Base-by-base conservation (phyloP, 768 basidiomycete species). In the Mycena pura region DNA sequence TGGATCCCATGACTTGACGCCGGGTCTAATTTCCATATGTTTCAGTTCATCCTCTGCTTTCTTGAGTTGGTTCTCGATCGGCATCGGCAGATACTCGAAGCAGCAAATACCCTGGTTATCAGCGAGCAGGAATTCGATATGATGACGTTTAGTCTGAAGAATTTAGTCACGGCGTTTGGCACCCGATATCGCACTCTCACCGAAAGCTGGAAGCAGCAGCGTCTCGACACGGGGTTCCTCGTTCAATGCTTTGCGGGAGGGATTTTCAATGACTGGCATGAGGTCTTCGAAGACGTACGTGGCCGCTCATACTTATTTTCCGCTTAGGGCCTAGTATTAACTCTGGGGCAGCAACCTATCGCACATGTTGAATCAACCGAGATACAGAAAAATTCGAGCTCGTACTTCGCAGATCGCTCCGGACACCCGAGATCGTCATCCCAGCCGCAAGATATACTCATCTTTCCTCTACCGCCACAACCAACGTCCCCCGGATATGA, bases 181-280 rank as follows among this genome's bases (percentile, higher is more conserved):
- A 56, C 55, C 6, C 64, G 70, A 17, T 61, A 69, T 17, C 54
- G 60, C 44, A 66, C 49, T 2, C 49, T 71, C 6, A 44, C 40
- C 25, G 49, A 69, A 58, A 52, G 58, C 15, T 71, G 70, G 70
- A 65, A 66, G 24, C 70, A 71, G 52, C 70, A 71, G 36, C 64
- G 70, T 1, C 63, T 68, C 6, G 70, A 71, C 32, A 59, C 66
- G 5, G 47, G 36, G 3, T 62, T 47, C 22, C 65, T 68, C 14
- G 40, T 69, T 11, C 49, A 67, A 36, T 66, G 43, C 38, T 71
- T 66, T 34, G 52, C 62, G 10, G 65, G 64, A 1, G 70, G 70
- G 8, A 54, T 71, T 31, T 71, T 69, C 59, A 57, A 64, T n/a
- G 65, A 64, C 13, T 71, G 70, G 70, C 57, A 71, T 45, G 52